These are phyloP conservation scores for Cyberlindnera nakhonratchasimensis DNA, from an alignment of 805 yeast species.

Conservation along the genomic window DNA sequence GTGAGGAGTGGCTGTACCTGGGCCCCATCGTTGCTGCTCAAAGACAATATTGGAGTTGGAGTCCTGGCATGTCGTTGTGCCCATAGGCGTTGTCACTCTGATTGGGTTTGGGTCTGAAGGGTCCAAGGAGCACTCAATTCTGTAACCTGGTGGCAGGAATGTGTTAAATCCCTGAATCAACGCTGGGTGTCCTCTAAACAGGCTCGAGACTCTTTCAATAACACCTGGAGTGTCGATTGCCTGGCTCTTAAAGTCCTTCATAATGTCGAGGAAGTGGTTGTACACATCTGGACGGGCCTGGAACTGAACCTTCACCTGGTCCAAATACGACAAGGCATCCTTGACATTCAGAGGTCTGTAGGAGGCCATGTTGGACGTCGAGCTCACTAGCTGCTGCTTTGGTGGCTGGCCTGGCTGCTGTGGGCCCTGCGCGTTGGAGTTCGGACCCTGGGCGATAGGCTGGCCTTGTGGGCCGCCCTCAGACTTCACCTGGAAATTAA, in stretches of 20 bases:
- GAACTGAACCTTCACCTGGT: slow-evolving; percentile 92
- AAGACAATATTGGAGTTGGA: slow-evolving; percentile 19
- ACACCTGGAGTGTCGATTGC: slow-evolving; percentile 98
- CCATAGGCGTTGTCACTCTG: slow-evolving; percentile 92
- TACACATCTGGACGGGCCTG: slow-evolving; percentile 91
- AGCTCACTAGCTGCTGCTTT: slow-evolving; percentile 10
- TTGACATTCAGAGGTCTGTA: slow-evolving; percentile 89
- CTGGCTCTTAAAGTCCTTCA: slow-evolving; percentile 98
- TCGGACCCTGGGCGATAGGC: slow-evolving; percentile 21
- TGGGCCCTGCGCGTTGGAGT: slow-evolving; percentile 24
- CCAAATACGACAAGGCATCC: slow-evolving; percentile 93
- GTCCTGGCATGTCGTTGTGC: slow-evolving; percentile 52
- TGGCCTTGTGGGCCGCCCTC: slow-evolving; percentile 7
- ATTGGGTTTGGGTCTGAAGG: slow-evolving; percentile 91
- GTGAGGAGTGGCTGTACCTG: background rate
- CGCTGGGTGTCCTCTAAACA: slow-evolving; percentile 90
- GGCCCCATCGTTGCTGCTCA: slow-evolving; percentile 20
- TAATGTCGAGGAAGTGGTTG: slow-evolving; percentile 92
- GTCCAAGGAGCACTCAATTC: slow-evolving; percentile 85
- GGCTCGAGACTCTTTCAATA: slow-evolving; percentile 86
- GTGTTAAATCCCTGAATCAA: slow-evolving; percentile 97
- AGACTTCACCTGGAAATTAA: slow-evolving; percentile 8
- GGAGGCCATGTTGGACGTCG: slow-evolving; percentile 16
- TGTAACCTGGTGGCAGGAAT: slow-evolving; percentile 93
- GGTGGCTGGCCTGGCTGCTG: slow-evolving; percentile 19